A percentile compares a stretch with the other conserved stretches of the same genome.
phyloP scores from a whole-genome alignment of 2,329 filamentous ascomycete species.

The Hypomyces rosellus region DNA sequence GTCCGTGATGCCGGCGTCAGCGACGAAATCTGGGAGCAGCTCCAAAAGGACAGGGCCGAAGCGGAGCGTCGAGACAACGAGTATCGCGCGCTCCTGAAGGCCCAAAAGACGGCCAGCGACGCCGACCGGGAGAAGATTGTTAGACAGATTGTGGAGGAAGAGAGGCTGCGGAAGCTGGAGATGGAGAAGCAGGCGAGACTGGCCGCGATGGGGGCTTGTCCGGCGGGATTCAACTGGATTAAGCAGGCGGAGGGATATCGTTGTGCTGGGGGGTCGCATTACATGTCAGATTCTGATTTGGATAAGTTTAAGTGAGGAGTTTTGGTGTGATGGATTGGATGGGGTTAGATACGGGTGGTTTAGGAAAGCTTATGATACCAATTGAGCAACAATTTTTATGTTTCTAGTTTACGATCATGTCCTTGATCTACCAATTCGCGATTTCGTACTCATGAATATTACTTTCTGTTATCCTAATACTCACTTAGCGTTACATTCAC shows the following conservation, averaged over 20 bases:
- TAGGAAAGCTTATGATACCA: too few species aligned
- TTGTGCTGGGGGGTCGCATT: constrained; percentile 58
- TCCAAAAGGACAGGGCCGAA: constrained; percentile 43
- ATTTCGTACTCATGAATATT: too few species aligned
- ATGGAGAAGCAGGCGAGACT: constrained; percentile 42
- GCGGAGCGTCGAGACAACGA: constrained; percentile 33
- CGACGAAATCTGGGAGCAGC: constrained; percentile 55
- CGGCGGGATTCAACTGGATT: constrained; percentile 54
- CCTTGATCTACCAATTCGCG: too few species aligned
- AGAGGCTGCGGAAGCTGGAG: constrained; percentile 32
- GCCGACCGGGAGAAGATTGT: constrained; percentile 31
- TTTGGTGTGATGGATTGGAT: background rate
- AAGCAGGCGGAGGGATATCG: constrained; percentile 52
- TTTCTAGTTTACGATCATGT: too few species aligned
- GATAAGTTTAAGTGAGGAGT: background rate
- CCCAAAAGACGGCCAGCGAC: constrained; percentile 20
- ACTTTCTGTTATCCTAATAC: too few species aligned
- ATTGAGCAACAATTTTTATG: too few species aligned
- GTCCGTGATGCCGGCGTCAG: constrained; percentile 51
- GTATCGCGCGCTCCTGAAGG: constrained; percentile 27
- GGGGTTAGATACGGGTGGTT: too few species aligned
- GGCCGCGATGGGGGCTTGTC: constrained; percentile 47
- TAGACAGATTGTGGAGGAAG: constrained; percentile 30
- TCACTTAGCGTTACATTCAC: too few species aligned
- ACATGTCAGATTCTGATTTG: constrained; percentile 14